Evolutionary conservation across 2,329 filamentous ascomycete species (phyloP), one percentile per base, ranked within the genome.

Genomic region (Pleomassaria siparia): DNA sequence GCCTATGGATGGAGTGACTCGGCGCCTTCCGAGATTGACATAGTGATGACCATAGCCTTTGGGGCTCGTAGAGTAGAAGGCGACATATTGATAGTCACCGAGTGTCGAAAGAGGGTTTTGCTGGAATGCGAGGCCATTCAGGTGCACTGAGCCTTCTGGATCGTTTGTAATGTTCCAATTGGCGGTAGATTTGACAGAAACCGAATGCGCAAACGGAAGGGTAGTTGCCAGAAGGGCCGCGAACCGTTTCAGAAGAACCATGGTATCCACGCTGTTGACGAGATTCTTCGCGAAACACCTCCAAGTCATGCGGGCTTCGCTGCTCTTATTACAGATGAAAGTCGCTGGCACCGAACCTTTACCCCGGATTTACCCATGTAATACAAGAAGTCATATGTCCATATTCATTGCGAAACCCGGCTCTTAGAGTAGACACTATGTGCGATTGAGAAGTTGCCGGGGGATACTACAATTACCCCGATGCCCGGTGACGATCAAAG

Each of bases 121-220:
- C 56, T 80, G 77, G 59, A 78, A 80, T 1, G 76, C 71, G 43
- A 77, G 72, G 33, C 74, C 75, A 52, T 79, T 80, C 36, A 80
- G 56, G 9, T 58, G 66, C 7, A 68, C 66, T 2, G 62, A 67
- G 9, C 66, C 66, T 44, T 69, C 60, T 2, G 64, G 58, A 46
- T 70, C 66, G 26, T 64, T 64, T 21, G 56, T 56, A 40, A 69
- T 63, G 29, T 69, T 64, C 50, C 59, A 66, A 8, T 49, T 58
- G 2, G 58, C 60, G 1, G 56, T 63, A 2, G 60, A 63, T 1
- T 54, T 58, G 2, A 68, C 21, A 2, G 66, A 64, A 8, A 68
- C 52, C 6, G 62, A 37, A 22, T 37, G 20, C 35, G 35, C 35
- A 37, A 37, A 37, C 4, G 35, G 18, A 24, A 37, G 10, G 7